Percentiles rank a stretch among this genome's conserved stretches.
These are phyloP conservation scores for Avicennia marina DNA, from an alignment of 257 asterid genomes.

Conservation along the genomic window DNA sequence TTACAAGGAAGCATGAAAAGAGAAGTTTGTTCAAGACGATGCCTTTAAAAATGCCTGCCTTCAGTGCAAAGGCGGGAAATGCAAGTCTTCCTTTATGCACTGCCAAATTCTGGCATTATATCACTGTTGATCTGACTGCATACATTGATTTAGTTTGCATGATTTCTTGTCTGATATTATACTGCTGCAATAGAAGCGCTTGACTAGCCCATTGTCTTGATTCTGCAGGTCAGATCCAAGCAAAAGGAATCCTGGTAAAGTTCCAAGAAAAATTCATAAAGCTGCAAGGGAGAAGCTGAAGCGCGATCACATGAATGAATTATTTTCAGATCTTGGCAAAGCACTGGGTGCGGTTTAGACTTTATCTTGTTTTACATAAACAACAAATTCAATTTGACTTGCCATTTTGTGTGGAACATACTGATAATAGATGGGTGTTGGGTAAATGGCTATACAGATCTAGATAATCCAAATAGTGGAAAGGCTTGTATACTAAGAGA, in stretches of 20 bases:
- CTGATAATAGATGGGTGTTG: background rate
- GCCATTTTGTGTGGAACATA: background rate
- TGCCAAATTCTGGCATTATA: too few species aligned
- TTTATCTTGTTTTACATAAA: background rate
- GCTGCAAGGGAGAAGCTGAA: slow-evolving; percentile 73
- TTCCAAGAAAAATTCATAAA: slow-evolving; percentile 47
- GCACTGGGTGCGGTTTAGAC: slow-evolving; percentile 32
- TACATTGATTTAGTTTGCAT: too few species aligned
- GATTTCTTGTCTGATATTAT: too few species aligned
- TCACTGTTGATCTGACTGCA: too few species aligned
- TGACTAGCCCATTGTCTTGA: background rate
- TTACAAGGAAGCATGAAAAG: too few species aligned
- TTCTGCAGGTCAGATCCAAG: slow-evolving; percentile 24
- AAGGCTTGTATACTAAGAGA: slow-evolving; percentile 55
- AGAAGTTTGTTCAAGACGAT: too few species aligned
- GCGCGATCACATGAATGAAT: slow-evolving; percentile 52
- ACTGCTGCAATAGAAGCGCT: too few species aligned
- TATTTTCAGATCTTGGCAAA: slow-evolving; percentile 43
- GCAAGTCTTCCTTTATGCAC: too few species aligned
- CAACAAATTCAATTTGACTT: background rate
- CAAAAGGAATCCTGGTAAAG: slow-evolving; percentile 34
- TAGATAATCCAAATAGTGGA: slow-evolving; percentile 41
- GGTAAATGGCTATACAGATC: slow-evolving; percentile 26
- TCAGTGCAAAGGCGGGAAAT: too few species aligned
- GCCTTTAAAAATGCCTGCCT: too few species aligned